Evolutionary conservation across 1,139 yeast species (phyloP).

Genomic region (Taphrina flavorubra): DNA sequence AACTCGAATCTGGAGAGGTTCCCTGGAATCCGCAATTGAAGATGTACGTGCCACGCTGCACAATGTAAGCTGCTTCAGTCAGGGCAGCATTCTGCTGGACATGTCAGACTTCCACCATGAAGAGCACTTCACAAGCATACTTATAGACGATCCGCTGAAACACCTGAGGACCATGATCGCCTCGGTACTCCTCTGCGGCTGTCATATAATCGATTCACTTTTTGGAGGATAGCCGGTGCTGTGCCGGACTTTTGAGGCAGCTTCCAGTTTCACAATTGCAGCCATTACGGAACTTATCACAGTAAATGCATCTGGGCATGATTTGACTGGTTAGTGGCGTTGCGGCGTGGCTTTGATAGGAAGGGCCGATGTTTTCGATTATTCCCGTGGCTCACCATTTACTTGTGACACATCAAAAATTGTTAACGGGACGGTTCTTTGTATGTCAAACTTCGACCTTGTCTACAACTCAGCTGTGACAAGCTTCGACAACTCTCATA

Average conservation of each 20-base stretch:
- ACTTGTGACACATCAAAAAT: constrained; percentile 3
- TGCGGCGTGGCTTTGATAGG: constrained; percentile 20
- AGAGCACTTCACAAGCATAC: no score
- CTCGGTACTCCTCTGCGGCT: no score
- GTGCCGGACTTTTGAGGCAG: background rate
- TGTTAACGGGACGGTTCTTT: background rate
- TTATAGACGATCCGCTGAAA: no score
- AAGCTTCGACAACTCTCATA: background rate
- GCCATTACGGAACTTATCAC: background rate
- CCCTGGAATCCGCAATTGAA: constrained; percentile 31
- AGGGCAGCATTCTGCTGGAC: background rate
- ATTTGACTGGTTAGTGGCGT: constrained; percentile 2
- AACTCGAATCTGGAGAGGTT: constrained; percentile 15
- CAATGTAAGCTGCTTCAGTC: constrained; percentile 2
- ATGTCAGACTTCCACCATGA: background rate
- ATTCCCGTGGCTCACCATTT: background rate
- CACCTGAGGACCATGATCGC: no score
- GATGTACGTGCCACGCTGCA: constrained; percentile 29
- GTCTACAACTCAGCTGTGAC: background rate
- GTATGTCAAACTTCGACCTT: background rate
- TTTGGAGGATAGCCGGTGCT: no score
- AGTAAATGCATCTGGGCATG: no score
- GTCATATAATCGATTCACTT: no score
- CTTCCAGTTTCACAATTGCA: background rate
- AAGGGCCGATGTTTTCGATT: constrained; percentile 5